Percentiles rank a stretch among this genome's conserved stretches.
Conservation (phyloP, 192 early-diverging fungal genomes). For the Backusella circina region DNA sequence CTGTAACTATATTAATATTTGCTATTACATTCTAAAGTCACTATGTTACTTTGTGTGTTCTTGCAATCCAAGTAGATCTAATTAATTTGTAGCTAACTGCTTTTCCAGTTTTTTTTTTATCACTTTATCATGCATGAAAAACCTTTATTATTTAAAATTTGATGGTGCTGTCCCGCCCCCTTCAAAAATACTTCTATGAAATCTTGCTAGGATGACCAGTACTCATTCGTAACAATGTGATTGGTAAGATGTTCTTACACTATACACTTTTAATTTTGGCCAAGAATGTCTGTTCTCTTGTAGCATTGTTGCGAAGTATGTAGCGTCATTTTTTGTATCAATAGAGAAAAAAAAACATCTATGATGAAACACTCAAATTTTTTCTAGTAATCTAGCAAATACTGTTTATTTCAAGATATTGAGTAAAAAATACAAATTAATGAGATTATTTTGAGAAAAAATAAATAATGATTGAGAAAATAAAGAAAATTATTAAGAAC, state of each 20-base stretch:
- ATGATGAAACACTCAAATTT: not conserved
- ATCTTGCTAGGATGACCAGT: not conserved
- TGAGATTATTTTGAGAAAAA: too few relatives aligned
- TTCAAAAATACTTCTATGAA: not conserved
- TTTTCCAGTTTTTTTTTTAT: too few relatives aligned
- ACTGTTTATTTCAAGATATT: too few relatives aligned
- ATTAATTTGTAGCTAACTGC: too few relatives aligned
- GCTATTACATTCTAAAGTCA: too few relatives aligned
- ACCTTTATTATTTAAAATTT: not conserved
- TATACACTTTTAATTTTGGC: not conserved
- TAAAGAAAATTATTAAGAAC: too few relatives aligned
- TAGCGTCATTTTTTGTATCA: not conserved
- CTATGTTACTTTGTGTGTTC: too few relatives aligned
- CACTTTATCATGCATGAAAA: not conserved
- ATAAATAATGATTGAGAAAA: too few relatives aligned
- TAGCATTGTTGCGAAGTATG: not conserved
- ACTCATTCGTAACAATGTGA: not conserved
- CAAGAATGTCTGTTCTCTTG: not conserved
- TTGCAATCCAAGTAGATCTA: too few relatives aligned
- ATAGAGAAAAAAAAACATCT: not conserved
- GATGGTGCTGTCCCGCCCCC: not conserved
- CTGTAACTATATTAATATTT: not conserved
- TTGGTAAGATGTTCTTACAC: not conserved
- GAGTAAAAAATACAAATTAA: too few relatives aligned
- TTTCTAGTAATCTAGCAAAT: too few relatives aligned